Evolutionary conservation across 1,284 basidiomycete genomes (phyloP).

Genomic region (Coniophora puteana): DNA sequence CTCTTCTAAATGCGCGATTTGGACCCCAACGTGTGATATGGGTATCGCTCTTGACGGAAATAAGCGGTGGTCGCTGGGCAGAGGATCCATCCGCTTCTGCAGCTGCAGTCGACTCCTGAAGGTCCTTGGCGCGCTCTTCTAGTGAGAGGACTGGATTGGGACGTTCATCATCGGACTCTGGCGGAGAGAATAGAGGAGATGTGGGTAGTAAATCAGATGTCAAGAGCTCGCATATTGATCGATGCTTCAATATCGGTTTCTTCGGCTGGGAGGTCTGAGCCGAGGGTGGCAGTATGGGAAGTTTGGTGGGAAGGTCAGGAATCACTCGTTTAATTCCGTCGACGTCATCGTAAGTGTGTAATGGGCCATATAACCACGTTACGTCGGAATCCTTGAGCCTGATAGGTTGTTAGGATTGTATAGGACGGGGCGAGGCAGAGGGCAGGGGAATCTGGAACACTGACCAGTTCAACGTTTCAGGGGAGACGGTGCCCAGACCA

Average conservation of each 20-base stretch:
- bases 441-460: slow-evolving; percentile 29
- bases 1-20: slow-evolving; percentile 52
- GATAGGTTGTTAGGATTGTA: slow-evolving; percentile 13
- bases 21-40: slow-evolving; percentile 60
- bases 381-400: slow-evolving; percentile 99
- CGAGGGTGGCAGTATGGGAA: slow-evolving; percentile 26
- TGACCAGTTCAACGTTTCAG: slow-evolving; percentile 98
- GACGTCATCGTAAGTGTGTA: slow-evolving; percentile 87
- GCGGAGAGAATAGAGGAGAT: slow-evolving; percentile 55
- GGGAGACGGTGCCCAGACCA: slow-evolving; percentile 91
- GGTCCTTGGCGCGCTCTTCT: slow-evolving; percentile 5
- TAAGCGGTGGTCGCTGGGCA: slow-evolving; percentile 54
- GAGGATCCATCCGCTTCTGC: no score
- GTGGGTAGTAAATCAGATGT: slow-evolving; percentile 55
- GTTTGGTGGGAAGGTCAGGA: slow-evolving; percentile 36
- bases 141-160: slow-evolving; percentile 18
- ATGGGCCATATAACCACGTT: slow-evolving; percentile 97
- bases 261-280: slow-evolving; percentile 39
- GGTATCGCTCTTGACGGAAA: slow-evolving; percentile 83
- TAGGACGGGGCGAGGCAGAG: background rate
- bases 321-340: no score
- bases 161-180: slow-evolving; percentile 32
- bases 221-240: slow-evolving; percentile 90
- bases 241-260: slow-evolving; percentile 96
- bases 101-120: slow-evolving; percentile 6